Base-by-base conservation (phyloP, 2,329 filamentous ascomycete species). In the Polychaeton citri region DNA sequence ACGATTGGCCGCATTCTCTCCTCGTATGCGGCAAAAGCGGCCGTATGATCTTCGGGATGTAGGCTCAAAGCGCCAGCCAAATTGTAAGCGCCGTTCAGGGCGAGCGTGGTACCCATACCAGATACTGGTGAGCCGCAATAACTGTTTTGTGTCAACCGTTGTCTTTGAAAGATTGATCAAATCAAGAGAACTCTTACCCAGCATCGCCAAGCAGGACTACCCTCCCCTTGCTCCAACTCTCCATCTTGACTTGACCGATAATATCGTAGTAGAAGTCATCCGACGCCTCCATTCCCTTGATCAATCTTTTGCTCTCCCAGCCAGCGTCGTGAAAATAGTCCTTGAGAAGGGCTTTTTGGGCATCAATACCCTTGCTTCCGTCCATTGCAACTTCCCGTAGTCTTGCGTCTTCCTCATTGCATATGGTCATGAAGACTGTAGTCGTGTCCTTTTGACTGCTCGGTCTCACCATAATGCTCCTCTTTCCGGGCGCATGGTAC, bases 41-140 rank as follows among this genome's bases (percentile, higher is more conserved):
- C 38, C 5, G 35, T 34, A 19, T 35, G 38, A 31, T 52, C 39
- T n/a, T 48, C 17, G 1, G 41, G 34, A 20, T 50, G 34, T 6
- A 39, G 38, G 1, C 28, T 10, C 0, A 58, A n/a, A 4, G 42
- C 45, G 10, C 53, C 53, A 12, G 55, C 54, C 8, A 58, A 49
- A 26, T 47, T 46, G 38, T 57, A 54, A 0, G 54, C 55, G 17
- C 55, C 55, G n/a, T 41, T 47, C 7, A 59, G 36, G 6, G 52
- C 55, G 1, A 55, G 41, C 0, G 53, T 54, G 1, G 55, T 57
- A 2, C 55, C 55, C 52, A 57, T 57, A 7, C 55, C 55, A 3
- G 46, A 49, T 32, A 57, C 43, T 2, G 55, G 54, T 10, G 47
- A 48, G 15, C 49, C 42, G 31, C 49, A 53, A 32, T 53, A 52